Percentiles rank a stretch among this genome's conserved stretches.
phyloP scores from a whole-genome alignment of 2,329 filamentous ascomycete genomes.

The Cercospora brassicicola region DNA sequence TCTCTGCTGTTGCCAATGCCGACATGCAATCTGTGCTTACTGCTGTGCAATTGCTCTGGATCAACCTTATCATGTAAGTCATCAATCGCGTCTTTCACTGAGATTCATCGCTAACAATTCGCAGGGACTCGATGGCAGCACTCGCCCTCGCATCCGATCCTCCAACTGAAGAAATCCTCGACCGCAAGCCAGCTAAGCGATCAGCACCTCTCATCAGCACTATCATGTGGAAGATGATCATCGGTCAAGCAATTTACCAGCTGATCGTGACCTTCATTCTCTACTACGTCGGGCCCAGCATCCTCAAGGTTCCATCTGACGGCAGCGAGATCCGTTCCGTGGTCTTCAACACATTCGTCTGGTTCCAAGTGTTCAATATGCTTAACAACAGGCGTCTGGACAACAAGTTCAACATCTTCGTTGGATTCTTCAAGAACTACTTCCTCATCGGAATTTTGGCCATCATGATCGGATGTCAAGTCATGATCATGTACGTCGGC shows the following conservation, averaged over 20 bases:
- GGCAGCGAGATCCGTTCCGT: slow-evolving; percentile 68
- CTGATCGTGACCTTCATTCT: slow-evolving; percentile 75
- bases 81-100: background rate
- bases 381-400: slow-evolving; percentile 95
- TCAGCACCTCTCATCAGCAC: slow-evolving; percentile 74
- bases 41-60: slow-evolving; percentile 90
- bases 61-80: slow-evolving; percentile 78
- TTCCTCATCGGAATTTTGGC: slow-evolving; percentile 84
- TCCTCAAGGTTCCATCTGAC: slow-evolving; percentile 56
- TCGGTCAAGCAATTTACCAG: slow-evolving; percentile 88
- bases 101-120: background rate
- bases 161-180: slow-evolving; percentile 73
- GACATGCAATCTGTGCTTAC: slow-evolving; percentile 74
- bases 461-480: slow-evolving; percentile 84
- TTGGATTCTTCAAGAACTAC: slow-evolving; percentile 77
- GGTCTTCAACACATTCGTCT: slow-evolving; percentile 97
- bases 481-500: slow-evolving; percentile 87
- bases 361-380: slow-evolving; percentile 99
- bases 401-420: slow-evolving; percentile 93
- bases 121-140: slow-evolving; percentile 81
- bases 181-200: slow-evolving; percentile 76
- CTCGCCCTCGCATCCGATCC: slow-evolving; percentile 86
- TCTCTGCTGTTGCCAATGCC: slow-evolving; percentile 73
- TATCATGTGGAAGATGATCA: slow-evolving; percentile 99
- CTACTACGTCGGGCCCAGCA: slow-evolving; percentile 68